These are phyloP conservation scores for Orbilia brochopaga DNA, from an alignment of 2,329 filamentous ascomycete genomes.

Conservation along the genomic window DNA sequence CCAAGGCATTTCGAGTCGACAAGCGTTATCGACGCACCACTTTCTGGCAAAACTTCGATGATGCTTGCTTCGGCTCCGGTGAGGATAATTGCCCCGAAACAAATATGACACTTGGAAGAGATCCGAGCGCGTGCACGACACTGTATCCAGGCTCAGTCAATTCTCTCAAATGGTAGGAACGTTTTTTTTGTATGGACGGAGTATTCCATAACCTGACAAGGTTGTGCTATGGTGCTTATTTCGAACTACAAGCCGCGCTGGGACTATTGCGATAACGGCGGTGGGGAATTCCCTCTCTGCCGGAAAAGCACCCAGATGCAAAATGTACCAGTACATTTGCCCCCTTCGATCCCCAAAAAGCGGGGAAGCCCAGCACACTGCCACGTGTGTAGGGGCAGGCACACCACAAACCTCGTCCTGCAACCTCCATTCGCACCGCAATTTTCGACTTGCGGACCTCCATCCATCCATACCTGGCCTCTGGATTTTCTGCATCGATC, in stretches of 20 bases:
- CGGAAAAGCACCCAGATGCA: background rate
- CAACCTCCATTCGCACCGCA: constrained; percentile 10
- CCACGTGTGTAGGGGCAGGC: constrained; percentile 38
- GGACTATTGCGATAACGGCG: background rate
- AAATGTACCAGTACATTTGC: constrained; percentile 46
- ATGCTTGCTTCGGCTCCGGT: background rate
- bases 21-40: background rate
- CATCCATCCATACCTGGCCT: constrained; percentile 3
- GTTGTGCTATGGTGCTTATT: background rate
- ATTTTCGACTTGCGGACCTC: constrained; percentile 15
- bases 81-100: background rate
- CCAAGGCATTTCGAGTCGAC: background rate
- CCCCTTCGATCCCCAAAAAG: constrained; percentile 21
- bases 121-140: constrained; percentile 46
- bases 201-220: too few species aligned
- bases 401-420: constrained; percentile 20
- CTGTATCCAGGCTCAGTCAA: constrained; percentile 31
- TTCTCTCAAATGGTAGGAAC: constrained; percentile 4
- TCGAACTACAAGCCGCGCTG: background rate
- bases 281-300: background rate
- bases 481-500: background rate
- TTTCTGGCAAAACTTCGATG: background rate
- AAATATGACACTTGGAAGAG: constrained; percentile 10
- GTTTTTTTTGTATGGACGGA: too few species aligned
- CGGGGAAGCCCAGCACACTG: constrained; percentile 33